Base-by-base conservation (phyloP, 305 asterid species). In the Fraxinus baroniana region DNA sequence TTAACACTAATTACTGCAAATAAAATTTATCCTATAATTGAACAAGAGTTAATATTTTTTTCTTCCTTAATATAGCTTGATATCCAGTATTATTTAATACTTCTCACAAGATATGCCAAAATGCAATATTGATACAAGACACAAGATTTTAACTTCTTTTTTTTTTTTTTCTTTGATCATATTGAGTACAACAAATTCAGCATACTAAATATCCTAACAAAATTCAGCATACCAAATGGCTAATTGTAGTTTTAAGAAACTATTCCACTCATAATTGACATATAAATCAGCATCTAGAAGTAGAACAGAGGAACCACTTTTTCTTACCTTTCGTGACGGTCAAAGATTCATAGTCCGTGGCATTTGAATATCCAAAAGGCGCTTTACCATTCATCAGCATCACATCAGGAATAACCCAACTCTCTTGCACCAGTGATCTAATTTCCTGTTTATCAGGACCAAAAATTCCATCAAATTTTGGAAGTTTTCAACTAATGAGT, bases 341-440 rank as follows among this genome's bases (percentile, higher is more conserved):
- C 71, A 93, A 89, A 9, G 90, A 86, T 73, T 88, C 91, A 17
- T 87, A 49, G 74, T 82, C 74, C 73, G 73, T 74, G 49, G 89
- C 32, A 62, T n/a, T 74, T 10, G 89, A 83, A 28, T 39, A 77
- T 17, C 76, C 74, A 30, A 26, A 91, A 55, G 95, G 90, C 60
- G 90, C 88, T 84, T 92, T 91, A 12, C 98, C 98, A 49, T 94
- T 94, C 90, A 93, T 90, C 39, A 94, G 90, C 72, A 93, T 90
- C 77, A 66, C 70, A 36, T 78, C 83, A 0, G 90, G 90, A 37
- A 83, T 79, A 68, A 0, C n/a, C 66, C 22, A 12, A 2, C 28
- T 57, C 12, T 35, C 35, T 49, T 77, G 83, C n/a, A 36, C 84
- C 0, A 35, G 26, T 12, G 68, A 44, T 75, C 91, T 76, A 60